Conservation (phyloP, 2,329 filamentous ascomycete species). For the Endocalyx cinctus region DNA sequence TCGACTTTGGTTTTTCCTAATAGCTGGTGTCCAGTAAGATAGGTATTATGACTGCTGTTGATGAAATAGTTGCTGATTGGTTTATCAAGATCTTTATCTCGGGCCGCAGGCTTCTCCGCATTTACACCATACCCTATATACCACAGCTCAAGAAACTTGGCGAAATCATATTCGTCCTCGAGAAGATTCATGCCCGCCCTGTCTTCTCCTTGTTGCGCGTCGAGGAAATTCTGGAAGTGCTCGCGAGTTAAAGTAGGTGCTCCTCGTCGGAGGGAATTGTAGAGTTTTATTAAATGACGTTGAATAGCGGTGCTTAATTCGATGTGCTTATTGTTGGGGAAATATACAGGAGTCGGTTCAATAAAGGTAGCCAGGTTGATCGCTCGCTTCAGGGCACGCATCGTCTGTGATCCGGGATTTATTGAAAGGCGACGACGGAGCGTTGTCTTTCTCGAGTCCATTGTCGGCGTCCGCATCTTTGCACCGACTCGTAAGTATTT, state of each 20-base stretch:
- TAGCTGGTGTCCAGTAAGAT: conserved; percentile 81
- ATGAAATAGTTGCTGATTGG: conserved; percentile 90
- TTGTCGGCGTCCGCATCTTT: conserved; percentile 17
- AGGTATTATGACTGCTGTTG: conserved; percentile 93
- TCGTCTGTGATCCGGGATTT: conserved; percentile 24
- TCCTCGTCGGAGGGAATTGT: conserved; percentile 37
- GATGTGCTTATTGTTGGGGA: conserved; percentile 25
- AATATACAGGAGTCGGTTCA: conserved; percentile 24
- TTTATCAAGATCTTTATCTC: conserved; percentile 54
- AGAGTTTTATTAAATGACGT: conserved; percentile 43
- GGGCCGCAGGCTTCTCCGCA: conserved; percentile 37
- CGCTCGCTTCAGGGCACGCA: conserved; percentile 26
- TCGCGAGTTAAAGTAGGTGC: conserved; percentile 30
- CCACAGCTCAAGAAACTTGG: conserved; percentile 49
- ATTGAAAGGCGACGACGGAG: conserved; percentile 23
- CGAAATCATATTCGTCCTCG: conserved; percentile 38
- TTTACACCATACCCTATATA: conserved; percentile 38
- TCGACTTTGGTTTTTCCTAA: conserved; percentile 72
- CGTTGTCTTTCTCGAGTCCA: conserved; percentile 10
- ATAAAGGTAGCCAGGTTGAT: conserved; percentile 25
- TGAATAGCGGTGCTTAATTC: conserved; percentile 46
- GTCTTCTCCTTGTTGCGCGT: conserved; percentile 45
- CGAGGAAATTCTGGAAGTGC: conserved; percentile 46
- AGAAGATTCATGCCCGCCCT: conserved; percentile 24
- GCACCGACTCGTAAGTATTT: conserved; percentile 9